Base-by-base conservation (phyloP, 2,329 filamentous ascomycete species). In the Aureobasidium sp. region DNA sequence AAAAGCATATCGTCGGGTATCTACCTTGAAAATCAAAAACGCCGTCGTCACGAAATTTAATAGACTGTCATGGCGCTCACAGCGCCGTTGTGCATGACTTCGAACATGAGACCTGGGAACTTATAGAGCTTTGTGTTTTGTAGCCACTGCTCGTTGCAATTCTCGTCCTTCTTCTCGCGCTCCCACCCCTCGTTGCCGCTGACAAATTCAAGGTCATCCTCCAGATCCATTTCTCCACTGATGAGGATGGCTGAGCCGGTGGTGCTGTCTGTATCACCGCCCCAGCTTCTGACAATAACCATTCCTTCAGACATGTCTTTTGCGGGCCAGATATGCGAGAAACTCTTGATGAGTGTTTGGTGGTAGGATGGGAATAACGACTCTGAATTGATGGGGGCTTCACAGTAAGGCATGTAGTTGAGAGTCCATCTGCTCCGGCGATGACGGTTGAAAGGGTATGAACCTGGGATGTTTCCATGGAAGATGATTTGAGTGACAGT, bases 381-480 rank as follows among this genome's bases (percentile, higher is more conserved):
- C 70, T 97, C 93, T 0, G 89, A 94, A 57, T 79, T 81, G 47
- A 88, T 70, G 16, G 70, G 60, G 6, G 74, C 68, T 10, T 57
- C 38, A 69, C 69, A 10, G 73, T 65, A 8, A 2, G 51, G 51
- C 4, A 65, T 55, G n/a, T 71, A 67, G 35, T 79, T 70, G 11
- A 95, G 83, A 48, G 84, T 82, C 93, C 93, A 98, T 35, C 90
- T 82, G 61, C 88, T 89, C 57, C 93, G 82, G 16, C 91, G 84
- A 68, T 97, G 90, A 4, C 93, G 82, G 69, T 98, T 97, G 72
- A 98, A 98, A 10, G 91, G 88, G 66, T 96, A 97, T 1, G 90
- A 95, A 0, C 93, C 93, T 1, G 93, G 93, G 2, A 97, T 83
- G 63, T 98, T 98, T 38, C 87, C 89, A 67, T 98, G 93, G 2